phyloP scores from a whole-genome alignment of 306 rosid species.

The Quercus dentata region DNA sequence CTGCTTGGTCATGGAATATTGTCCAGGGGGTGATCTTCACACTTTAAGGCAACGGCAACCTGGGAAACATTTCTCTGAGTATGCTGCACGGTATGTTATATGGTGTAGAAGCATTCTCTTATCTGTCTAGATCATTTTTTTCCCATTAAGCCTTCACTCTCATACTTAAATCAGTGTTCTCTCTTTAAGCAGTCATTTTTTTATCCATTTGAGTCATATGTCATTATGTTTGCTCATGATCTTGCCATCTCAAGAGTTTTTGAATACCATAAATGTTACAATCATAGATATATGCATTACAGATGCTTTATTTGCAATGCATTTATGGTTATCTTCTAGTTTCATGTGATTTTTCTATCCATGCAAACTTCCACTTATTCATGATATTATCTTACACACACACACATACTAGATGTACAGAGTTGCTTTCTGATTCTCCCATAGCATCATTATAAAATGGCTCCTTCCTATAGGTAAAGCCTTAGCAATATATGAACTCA shows the following conservation, averaged over 20 bases:
- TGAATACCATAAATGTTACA: background rate
- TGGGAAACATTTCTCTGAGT: slow-evolving; percentile 96
- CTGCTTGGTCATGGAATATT: slow-evolving; percentile 98
- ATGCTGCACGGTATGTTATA: slow-evolving; percentile 88
- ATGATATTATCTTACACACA: background rate
- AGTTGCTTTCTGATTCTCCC: background rate
- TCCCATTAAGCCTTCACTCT: background rate
- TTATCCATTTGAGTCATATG: background rate
- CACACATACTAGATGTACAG: background rate
- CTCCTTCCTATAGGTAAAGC: no score
- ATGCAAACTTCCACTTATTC: background rate
- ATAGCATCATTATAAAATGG: background rate
- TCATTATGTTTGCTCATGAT: slow-evolving; percentile 2
- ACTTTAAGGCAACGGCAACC: slow-evolving; percentile 98
- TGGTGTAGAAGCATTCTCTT: slow-evolving; percentile 6
- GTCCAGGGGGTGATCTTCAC: slow-evolving; percentile 99
- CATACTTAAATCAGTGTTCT: background rate
- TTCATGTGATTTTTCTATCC: background rate
- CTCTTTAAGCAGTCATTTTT: background rate
- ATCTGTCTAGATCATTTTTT: background rate
- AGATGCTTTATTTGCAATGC: background rate
- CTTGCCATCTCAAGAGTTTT: background rate
- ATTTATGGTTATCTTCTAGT: background rate
- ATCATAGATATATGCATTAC: slow-evolving; percentile 15
- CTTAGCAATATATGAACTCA: no score